Percentiles rank a stretch among this genome's conserved stretches.
Evolutionary conservation across 148 eudicot species (phyloP).

Genomic region (Selenicereus undatus): DNA sequence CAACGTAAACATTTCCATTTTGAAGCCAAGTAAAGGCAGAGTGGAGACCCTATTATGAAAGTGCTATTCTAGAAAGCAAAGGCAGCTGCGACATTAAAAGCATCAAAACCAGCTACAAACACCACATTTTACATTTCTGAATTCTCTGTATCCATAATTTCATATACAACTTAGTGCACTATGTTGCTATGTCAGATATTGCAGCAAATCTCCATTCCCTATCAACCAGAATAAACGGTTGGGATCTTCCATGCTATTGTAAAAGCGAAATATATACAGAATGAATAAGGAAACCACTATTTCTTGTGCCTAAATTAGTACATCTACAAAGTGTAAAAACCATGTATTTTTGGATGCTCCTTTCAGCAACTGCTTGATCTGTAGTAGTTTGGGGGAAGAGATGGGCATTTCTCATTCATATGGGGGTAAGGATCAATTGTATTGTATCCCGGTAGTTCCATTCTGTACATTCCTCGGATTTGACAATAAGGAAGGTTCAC

Average conservation of each 20-base stretch:
- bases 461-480: slow-evolving; percentile 76
- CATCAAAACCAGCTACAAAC: neutral
- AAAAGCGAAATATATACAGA: slow-evolving; percentile 16
- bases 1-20: neutral
- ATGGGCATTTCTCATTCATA: slow-evolving; percentile 88
- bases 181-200: neutral
- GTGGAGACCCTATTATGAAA: neutral
- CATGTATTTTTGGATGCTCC: neutral
- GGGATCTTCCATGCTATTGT: neutral
- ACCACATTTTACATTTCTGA: neutral
- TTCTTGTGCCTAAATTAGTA: slow-evolving; percentile 3
- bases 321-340: neutral
- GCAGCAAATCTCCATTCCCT: slow-evolving; percentile 21
- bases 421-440: slow-evolving; percentile 69
- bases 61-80: neutral
- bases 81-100: neutral
- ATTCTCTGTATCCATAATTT: neutral
- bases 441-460: slow-evolving; percentile 92
- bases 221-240: slow-evolving; percentile 4
- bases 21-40: neutral
- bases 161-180: neutral
- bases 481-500: slow-evolving; percentile 86
- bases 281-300: neutral
- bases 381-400: slow-evolving; percentile 73
- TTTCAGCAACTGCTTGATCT: slow-evolving; percentile 60